A percentile compares a stretch with the other conserved stretches of the same genome.
Conservation (phyloP, 176 grass and related monocot genomes). For the Musa itinerans region DNA sequence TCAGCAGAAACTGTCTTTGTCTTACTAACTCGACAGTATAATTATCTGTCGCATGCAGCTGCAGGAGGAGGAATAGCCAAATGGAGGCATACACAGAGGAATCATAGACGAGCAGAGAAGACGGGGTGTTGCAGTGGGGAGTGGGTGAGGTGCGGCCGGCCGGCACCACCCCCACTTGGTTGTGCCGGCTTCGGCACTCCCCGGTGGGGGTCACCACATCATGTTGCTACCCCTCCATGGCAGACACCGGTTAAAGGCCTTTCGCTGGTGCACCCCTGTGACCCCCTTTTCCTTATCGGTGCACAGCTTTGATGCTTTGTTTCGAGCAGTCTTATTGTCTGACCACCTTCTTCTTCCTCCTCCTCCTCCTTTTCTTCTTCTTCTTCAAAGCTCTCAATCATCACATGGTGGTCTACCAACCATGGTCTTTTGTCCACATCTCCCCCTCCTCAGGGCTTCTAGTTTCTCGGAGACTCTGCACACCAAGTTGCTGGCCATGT, state of each 20-base stretch:
- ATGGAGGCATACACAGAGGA: no score
- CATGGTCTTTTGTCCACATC: background rate
- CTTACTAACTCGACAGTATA: no score
- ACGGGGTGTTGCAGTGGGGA: background rate
- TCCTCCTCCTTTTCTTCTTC: background rate
- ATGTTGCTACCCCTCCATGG: background rate
- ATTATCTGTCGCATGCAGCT: no score
- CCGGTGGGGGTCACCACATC: background rate
- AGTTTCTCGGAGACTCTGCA: background rate
- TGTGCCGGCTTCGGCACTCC: background rate
- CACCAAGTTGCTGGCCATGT: background rate
- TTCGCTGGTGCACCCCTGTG: no score
- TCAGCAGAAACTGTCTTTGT: no score
- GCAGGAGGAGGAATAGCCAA: no score
- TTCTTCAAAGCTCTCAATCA: background rate
- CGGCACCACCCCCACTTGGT: background rate
- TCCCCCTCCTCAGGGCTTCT: background rate
- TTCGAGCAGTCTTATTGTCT: background rate
- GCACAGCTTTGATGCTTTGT: background rate
- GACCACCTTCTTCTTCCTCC: background rate
- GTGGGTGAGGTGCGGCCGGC: background rate
- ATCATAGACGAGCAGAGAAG: background rate
- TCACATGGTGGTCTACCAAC: background rate
- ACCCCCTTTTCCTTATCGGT: no score
- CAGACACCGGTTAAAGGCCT: background rate